A percentile compares a stretch with the other conserved stretches of the same genome.
Conservation (phyloP, 2,329 filamentous ascomycete species). For the Hirsutella minnesotensis region DNA sequence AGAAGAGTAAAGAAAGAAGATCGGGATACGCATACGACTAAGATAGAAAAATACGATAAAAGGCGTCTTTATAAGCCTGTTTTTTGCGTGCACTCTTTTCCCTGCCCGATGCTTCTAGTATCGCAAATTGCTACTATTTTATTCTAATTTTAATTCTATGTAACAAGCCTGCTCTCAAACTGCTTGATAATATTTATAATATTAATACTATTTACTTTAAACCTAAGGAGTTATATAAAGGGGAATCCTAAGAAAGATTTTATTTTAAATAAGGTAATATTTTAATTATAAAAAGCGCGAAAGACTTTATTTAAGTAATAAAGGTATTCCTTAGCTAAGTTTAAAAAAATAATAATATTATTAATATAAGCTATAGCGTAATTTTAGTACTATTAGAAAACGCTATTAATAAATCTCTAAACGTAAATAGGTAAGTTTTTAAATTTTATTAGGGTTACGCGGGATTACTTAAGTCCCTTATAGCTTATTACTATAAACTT, state of each 20-base stretch:
- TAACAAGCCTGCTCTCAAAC: too few species aligned
- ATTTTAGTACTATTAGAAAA: background rate
- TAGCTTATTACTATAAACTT: background rate
- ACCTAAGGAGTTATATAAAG: background rate
- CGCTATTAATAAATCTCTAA: background rate
- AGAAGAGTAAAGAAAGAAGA: too few species aligned
- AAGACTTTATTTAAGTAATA: background rate
- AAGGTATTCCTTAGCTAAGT: background rate
- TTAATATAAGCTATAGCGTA: background rate
- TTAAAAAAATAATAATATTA: background rate
- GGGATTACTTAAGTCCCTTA: background rate
- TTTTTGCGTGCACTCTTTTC: too few species aligned
- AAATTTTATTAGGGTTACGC: background rate
- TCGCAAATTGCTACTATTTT: too few species aligned
- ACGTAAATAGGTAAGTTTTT: background rate
- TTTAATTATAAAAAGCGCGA: background rate
- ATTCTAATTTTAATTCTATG: too few species aligned
- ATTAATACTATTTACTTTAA: background rate
- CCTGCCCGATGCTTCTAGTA: too few species aligned
- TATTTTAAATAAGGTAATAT: background rate
- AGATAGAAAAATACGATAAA: too few species aligned
- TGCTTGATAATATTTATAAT: too few species aligned
- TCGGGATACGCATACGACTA: too few species aligned
- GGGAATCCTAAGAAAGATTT: too few species aligned
- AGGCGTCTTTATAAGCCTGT: too few species aligned